phyloP scores from a whole-genome alignment of 129 eudicot species.

The Flaveria linearis region DNA sequence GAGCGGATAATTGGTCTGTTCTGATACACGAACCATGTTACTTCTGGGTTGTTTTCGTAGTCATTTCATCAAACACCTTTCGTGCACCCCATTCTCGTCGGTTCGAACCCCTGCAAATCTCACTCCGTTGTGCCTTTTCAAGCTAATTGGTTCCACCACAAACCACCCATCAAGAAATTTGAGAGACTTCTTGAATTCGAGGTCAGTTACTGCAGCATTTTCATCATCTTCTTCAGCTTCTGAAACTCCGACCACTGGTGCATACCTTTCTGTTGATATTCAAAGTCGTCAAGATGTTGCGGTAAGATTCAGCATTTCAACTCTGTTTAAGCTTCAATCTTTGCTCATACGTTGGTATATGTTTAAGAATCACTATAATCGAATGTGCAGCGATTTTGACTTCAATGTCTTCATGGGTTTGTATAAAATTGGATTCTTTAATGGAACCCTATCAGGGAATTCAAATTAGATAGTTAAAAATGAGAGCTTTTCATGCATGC shows the following conservation, averaged over 20 bases:
- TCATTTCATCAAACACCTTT: conserved; percentile 77
- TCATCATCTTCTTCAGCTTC: conserved; percentile 41
- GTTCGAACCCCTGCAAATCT: conserved; percentile 12
- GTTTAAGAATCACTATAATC: not conserved
- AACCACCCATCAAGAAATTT: conserved; percentile 15
- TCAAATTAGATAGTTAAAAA: no score
- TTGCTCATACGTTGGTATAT: not conserved
- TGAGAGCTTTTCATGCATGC: no score
- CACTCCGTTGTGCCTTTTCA: not conserved
- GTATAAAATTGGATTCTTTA: no score
- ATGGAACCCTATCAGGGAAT: no score
- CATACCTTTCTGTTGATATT: conserved; percentile 60
- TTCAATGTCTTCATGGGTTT: no score
- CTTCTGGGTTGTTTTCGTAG: conserved; percentile 40
- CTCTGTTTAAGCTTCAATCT: not conserved
- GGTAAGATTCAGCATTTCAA: conserved; percentile 40
- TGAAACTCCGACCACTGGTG: conserved; percentile 33
- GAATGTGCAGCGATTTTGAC: no score
- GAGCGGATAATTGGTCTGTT: no score
- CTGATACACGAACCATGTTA: conserved; percentile 18
- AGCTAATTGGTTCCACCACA: conserved; percentile 18
- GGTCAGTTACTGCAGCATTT: conserved; percentile 33
- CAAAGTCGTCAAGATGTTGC: conserved; percentile 59
- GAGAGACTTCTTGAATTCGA: conserved; percentile 15
- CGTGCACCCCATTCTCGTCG: conserved; percentile 39